These are phyloP conservation scores for Eustoma russellianum DNA, from an alignment of 257 asterid species.

Conservation along the genomic window DNA sequence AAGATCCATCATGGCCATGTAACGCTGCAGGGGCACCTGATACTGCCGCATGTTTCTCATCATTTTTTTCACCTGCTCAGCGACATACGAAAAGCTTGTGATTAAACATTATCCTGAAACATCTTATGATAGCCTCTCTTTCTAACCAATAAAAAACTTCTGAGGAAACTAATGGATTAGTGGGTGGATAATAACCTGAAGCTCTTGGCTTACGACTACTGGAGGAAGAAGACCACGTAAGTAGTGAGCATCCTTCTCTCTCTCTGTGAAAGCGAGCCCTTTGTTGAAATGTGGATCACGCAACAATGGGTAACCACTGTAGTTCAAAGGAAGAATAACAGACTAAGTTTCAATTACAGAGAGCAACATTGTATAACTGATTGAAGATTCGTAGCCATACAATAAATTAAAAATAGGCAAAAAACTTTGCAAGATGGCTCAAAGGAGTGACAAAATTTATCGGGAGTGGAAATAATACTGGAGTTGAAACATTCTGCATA, in stretches of 20 bases:
- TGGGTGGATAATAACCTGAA: constrained; percentile 49
- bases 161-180: neutral
- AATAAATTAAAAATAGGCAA: neutral
- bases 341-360: neutral
- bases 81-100: constrained; percentile 4
- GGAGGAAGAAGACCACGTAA: constrained; percentile 99
- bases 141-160: neutral
- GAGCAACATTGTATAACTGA: neutral
- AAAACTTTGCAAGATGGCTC: neutral
- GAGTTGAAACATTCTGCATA: neutral
- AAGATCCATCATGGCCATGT: constrained; percentile 99
- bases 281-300: constrained; percentile 97
- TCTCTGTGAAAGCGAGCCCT: constrained; percentile 87
- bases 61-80: constrained; percentile 78
- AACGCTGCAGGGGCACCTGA: constrained; percentile 87
- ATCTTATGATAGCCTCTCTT: neutral
- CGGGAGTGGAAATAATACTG: neutral
- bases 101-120: neutral
- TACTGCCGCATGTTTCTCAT: constrained; percentile 87
- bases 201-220: constrained; percentile 54
- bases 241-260: constrained; percentile 92
- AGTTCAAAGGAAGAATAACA: constrained; percentile 9
- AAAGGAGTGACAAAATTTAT: neutral
- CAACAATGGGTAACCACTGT: constrained; percentile 92
- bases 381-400: neutral